phyloP scores from a whole-genome alignment of 371 early-diverging fungal genomes.

The Mortierella sp. region DNA sequence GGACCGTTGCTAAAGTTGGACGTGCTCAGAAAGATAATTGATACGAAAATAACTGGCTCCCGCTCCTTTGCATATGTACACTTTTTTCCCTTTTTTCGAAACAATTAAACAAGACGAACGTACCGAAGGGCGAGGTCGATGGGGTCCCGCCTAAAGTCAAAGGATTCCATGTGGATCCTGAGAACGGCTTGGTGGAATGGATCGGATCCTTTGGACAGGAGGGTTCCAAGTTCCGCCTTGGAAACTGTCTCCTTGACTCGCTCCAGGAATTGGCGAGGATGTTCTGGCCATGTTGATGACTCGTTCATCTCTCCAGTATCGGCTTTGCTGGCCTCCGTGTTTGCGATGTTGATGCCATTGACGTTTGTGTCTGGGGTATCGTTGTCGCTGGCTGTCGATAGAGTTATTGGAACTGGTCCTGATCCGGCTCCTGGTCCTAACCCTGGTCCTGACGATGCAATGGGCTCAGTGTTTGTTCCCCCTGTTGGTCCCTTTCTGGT shows the following conservation, averaged over 20 bases:
- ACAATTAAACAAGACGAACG: background rate
- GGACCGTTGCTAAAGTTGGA: conserved; percentile 5
- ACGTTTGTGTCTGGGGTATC: background rate
- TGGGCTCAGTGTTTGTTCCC: background rate
- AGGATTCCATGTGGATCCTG: conserved; percentile 67
- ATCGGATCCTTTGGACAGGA: conserved; percentile 59
- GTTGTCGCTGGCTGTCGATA: background rate
- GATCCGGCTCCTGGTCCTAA: too few relatives aligned
- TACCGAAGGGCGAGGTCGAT: conserved; percentile 83
- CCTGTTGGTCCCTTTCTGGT: conserved; percentile 1
- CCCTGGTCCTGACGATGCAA: background rate
- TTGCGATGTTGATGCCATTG: background rate
- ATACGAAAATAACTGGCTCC: conserved; percentile 20
- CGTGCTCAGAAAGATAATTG: conserved; percentile 7
- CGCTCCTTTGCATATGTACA: background rate
- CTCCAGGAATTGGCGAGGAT: conserved; percentile 47
- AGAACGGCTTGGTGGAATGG: conserved; percentile 62
- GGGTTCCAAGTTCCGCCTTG: conserved; percentile 60
- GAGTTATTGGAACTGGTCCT: background rate
- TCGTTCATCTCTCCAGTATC: background rate
- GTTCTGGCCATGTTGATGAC: conserved; percentile 40
- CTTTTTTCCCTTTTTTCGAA: background rate
- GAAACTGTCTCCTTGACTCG: conserved; percentile 57
- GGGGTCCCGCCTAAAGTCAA: conserved; percentile 78
- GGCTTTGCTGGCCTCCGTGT: background rate